These are phyloP conservation scores for Podaxis rugospora DNA, from an alignment of 768 basidiomycete species.

Conservation along the genomic window DNA sequence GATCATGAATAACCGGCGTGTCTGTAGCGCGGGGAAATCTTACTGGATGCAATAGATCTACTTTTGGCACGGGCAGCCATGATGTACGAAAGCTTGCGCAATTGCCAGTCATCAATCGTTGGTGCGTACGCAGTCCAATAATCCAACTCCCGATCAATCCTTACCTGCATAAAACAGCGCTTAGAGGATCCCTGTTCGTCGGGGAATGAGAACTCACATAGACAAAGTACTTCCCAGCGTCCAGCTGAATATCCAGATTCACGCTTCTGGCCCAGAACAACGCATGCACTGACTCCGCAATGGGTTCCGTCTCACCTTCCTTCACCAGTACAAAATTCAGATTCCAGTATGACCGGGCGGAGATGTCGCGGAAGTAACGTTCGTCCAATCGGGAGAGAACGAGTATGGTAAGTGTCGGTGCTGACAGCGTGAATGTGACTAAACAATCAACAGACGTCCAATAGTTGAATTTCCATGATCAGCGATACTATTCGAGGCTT, in stretches of 20 bases:
- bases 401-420: constrained; percentile 37
- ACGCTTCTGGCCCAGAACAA: constrained; percentile 35
- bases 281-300: constrained; percentile 30
- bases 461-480: background rate
- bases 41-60: constrained; percentile 43
- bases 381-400: constrained; percentile 49
- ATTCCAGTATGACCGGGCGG: constrained; percentile 39
- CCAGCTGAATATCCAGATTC: constrained; percentile 36
- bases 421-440: constrained; percentile 44
- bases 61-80: constrained; percentile 41
- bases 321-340: constrained; percentile 50
- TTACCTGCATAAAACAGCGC: constrained; percentile 20
- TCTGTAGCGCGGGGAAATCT: constrained; percentile 13
- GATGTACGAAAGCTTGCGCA: constrained; percentile 35
- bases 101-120: constrained; percentile 27
- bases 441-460: no score
- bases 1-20: background rate
- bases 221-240: constrained; percentile 40
- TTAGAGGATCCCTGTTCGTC: background rate
- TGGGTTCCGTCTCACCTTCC: constrained; percentile 34
- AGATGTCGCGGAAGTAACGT: constrained; percentile 45
- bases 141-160: constrained; percentile 23
- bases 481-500: background rate
- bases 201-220: constrained; percentile 26
- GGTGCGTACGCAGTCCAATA: constrained; percentile 13